These are phyloP conservation scores for Cotoneaster glaucophyllus DNA, from an alignment of 306 rosid species.

Conservation along the genomic window DNA sequence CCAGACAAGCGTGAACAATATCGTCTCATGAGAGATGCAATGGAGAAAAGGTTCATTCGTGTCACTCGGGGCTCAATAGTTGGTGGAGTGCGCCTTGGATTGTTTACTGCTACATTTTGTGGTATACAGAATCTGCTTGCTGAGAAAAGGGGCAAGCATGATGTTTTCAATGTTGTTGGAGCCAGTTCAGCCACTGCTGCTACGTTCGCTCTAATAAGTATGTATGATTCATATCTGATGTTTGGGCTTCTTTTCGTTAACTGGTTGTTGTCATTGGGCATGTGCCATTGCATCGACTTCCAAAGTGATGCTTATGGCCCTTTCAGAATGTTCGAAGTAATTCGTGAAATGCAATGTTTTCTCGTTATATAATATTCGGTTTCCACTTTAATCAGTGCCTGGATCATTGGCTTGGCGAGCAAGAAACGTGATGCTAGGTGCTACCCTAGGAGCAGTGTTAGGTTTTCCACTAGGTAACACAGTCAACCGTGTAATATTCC, in stretches of 20 bases:
- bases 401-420: slow-evolving; percentile 88
- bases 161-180: slow-evolving; percentile 76
- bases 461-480: slow-evolving; percentile 87
- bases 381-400: slow-evolving; percentile 52
- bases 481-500: neutral
- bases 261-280: neutral
- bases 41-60: slow-evolving; percentile 91
- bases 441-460: slow-evolving; percentile 71
- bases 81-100: slow-evolving; percentile 89
- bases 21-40: slow-evolving; percentile 90
- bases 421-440: slow-evolving; percentile 72
- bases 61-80: slow-evolving; percentile 74
- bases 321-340: neutral
- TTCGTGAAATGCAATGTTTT: neutral
- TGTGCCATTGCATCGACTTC: neutral
- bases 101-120: slow-evolving; percentile 82
- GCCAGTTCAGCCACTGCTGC: slow-evolving; percentile 98
- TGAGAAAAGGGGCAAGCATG: slow-evolving; percentile 80
- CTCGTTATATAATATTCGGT: slow-evolving; percentile 5
- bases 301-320: neutral
- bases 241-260: neutral
- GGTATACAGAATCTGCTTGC: slow-evolving; percentile 71
- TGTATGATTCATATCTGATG: slow-evolving; percentile 40
- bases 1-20: slow-evolving; percentile 85
- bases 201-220: slow-evolving; percentile 81